These are phyloP conservation scores for Rhynchospora pubera DNA, from an alignment of 176 grass and related monocot genomes.

Conservation along the genomic window DNA sequence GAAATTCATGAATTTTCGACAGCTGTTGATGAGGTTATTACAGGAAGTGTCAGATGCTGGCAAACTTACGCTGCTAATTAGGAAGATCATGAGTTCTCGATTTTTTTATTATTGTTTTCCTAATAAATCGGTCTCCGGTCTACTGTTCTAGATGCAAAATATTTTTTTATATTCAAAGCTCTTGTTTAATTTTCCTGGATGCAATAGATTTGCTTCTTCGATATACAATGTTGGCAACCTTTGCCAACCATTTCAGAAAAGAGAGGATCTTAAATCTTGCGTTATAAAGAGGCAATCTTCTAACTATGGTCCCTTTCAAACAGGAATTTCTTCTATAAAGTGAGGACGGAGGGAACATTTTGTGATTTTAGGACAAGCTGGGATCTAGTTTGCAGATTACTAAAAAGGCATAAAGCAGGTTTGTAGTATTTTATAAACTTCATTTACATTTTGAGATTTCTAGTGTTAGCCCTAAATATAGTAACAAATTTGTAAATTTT, in stretches of 20 bases:
- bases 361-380: neutral
- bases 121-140: neutral
- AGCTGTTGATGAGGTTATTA: neutral
- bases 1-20: neutral
- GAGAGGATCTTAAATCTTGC: neutral
- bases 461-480: neutral
- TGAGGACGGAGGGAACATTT: neutral
- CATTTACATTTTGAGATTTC: neutral
- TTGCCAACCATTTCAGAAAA: neutral
- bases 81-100: neutral
- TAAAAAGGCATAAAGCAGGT: neutral
- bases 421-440: neutral
- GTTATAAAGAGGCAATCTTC: neutral
- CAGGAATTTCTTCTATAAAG: neutral
- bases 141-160: neutral
- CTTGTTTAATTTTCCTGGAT: neutral
- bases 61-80: neutral
- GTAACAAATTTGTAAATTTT: neutral
- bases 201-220: neutral
- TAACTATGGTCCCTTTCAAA: neutral
- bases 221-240: neutral
- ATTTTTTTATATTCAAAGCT: too few species aligned
- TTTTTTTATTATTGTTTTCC: neutral
- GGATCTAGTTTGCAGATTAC: neutral
- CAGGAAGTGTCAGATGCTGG: neutral